Evolutionary conservation across 768 basidiomycete species (phyloP).

Genomic region (Leccinum ochraceum): DNA sequence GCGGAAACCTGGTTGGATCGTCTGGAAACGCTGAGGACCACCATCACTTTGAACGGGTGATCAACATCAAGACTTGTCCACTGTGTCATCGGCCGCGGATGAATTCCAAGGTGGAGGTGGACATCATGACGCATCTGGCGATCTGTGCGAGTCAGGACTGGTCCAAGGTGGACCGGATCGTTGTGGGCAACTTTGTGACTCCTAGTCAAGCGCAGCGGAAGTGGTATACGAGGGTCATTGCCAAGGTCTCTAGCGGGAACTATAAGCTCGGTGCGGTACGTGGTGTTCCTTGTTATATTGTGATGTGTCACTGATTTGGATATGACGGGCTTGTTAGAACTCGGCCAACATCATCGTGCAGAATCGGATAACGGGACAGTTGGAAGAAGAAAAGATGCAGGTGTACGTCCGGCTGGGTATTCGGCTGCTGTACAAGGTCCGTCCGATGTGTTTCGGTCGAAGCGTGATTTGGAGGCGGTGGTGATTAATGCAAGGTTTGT

Average conservation of each 20-base stretch:
- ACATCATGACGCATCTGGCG: slow-evolving; percentile 96
- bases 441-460: slow-evolving; percentile 8
- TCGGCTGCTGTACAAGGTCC: slow-evolving; percentile 82
- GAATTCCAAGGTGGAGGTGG: slow-evolving; percentile 85
- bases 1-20: slow-evolving; percentile 1
- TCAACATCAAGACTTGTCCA: slow-evolving; percentile 94
- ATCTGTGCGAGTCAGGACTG: slow-evolving; percentile 95
- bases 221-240: slow-evolving; percentile 91
- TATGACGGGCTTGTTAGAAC: slow-evolving; percentile 53
- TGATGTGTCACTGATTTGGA: background rate
- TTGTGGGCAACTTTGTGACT: slow-evolving; percentile 94
- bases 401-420: slow-evolving; percentile 93
- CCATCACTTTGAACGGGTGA: slow-evolving; percentile 73
- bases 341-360: slow-evolving; percentile 99
- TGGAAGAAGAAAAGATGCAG: slow-evolving; percentile 99
- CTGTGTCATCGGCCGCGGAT: slow-evolving; percentile 88
- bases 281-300: background rate
- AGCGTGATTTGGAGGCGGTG: background rate
- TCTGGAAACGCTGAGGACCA: slow-evolving; percentile 25
- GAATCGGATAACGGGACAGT: slow-evolving; percentile 85
- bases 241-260: slow-evolving; percentile 82
- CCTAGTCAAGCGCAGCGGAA: slow-evolving; percentile 95
- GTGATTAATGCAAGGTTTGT: background rate
- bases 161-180: slow-evolving; percentile 83
- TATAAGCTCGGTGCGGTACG: slow-evolving; percentile 89